Base-by-base conservation (phyloP, 2,329 filamentous ascomycete species). In the Botrytis pseudocinerea region DNA sequence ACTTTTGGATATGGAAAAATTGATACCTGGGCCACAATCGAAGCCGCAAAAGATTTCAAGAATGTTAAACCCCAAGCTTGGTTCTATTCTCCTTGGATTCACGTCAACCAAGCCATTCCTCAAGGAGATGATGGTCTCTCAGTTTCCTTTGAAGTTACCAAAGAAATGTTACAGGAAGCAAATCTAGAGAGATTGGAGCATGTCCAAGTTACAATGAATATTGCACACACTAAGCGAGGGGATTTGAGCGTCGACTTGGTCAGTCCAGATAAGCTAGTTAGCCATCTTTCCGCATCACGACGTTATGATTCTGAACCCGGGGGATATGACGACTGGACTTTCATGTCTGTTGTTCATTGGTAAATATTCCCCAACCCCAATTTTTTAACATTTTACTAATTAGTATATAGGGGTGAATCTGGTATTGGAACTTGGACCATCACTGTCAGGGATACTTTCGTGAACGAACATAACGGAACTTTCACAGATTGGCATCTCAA, bases 321-420 rank as follows among this genome's bases (percentile, higher is more conserved):
- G 35, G 96, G 96, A 14, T 99, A 98, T 81, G 85, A 91, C 54
- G 94, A 98, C 83, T 99, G 96, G 96, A 98, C 95, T 0, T 99
- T 99, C 79, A 99, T 99, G 96, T 97, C 92, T 75, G 96, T 99
- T 54, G 95, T 91, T 76, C 96, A 99, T 82, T 99, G 95, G 93
- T 94, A 87, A 83, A 91, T 83, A 9, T 12, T 32, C 20, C 32
- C 62, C 28, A n/a, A 28, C 22, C 57, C 22, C 10, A 54, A 38
- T 54, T 20, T 20, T 38, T 16, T 59, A n/a, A 42, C 60, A n/a
- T 25, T 51, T 64, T 48, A 80, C 82, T 85, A 80, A 85, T 77
- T 70, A 71, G 42, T 62, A 48, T 18, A 1, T 71, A 94, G 92
- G 94, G 96, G 96, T 66, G 96, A 99, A 83, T 87, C 88, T 61